Base-by-base conservation (phyloP, 331 rosid genomes). In the Saraca asoca region DNA sequence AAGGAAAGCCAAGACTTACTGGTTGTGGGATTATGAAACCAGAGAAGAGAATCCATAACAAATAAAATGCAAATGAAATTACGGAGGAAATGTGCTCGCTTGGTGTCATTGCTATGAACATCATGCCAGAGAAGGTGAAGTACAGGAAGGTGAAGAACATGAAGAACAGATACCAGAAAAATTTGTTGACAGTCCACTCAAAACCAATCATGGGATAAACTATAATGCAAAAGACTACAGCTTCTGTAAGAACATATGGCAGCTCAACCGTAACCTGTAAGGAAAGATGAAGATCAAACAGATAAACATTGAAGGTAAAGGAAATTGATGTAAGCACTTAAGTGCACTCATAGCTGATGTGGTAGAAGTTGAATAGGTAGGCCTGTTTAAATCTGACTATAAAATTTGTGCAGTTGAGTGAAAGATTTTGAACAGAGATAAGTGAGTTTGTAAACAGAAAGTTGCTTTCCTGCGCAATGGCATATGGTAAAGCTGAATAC, bases 111-210 rank as follows among this genome's bases (percentile, higher is more conserved):
- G 79, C 91, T 50, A 85, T 87, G 29, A 75, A 31, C 91, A 85
- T 85, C 91, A 85, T 85, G 49, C 91, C 88, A 12, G 82, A 85
- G 71, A 77, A 85, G 68, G 85, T 85, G 84, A 77, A 85, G 77
- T 82, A 82, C 63, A 78, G 49, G 39, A 85, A 64, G 51, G 91
- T 58, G 78, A 80, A 79, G 75, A 20, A 85, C 75, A 76, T 82
- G 83, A 75, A 82, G 52, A 77, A 85, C 0, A 82, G 24, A 24
- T 80, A 82, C 91, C 91, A 85, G 4, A 82, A 75, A 72, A 85
- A 80, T 35, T 85, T 85, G 43, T 33, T 65, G 2, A 31, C 77
- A 6, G 79, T 80, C 91, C 91, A 85, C 0, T 85, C 88, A 64
- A 85, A 85, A 51, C 83, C 82, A 0, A 82, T 78, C 85, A 75